These are phyloP conservation scores for Wallacemonas sp. DNA, from an alignment of 208 protist genomes.

Conservation along the genomic window DNA sequence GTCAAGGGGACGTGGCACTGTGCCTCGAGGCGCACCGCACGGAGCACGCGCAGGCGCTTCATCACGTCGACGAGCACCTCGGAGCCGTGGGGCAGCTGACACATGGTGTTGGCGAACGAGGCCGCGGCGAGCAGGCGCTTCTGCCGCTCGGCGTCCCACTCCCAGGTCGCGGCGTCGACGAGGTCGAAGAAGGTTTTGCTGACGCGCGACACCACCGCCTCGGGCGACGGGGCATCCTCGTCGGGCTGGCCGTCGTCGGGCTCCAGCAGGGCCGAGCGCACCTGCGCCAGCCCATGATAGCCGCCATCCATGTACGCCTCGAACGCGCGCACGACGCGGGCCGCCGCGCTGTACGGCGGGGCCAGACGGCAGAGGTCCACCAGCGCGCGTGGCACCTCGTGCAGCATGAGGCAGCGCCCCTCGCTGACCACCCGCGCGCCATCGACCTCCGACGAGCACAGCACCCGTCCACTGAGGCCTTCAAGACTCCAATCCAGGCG, in stretches of 20 bases:
- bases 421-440: slow-evolving; percentile 34
- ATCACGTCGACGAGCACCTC: slow-evolving; percentile 41
- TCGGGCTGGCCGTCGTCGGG: background rate
- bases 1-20: slow-evolving; percentile 33
- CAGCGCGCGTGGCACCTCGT: slow-evolving; percentile 29
- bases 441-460: slow-evolving; percentile 29
- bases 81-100: slow-evolving; percentile 21
- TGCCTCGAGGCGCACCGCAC: slow-evolving; percentile 30
- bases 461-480: slow-evolving; percentile 34
- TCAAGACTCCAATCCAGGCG: slow-evolving; percentile 42
- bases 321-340: slow-evolving; percentile 32
- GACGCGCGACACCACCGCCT: slow-evolving; percentile 3
- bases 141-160: slow-evolving; percentile 47
- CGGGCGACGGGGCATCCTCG: background rate
- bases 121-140: slow-evolving; percentile 41
- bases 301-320: slow-evolving; percentile 26
- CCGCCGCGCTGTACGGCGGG: slow-evolving; percentile 27
- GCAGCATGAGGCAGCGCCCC: slow-evolving; percentile 22
- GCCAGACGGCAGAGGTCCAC: slow-evolving; percentile 27
- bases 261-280: slow-evolving; percentile 12
- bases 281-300: slow-evolving; percentile 29
- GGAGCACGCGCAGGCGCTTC: slow-evolving; percentile 39
- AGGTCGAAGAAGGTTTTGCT: slow-evolving; percentile 29
- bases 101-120: slow-evolving; percentile 35
- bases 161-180: slow-evolving; percentile 37